These are phyloP conservation scores for Clonostachys rosea DNA, from an alignment of 2,329 filamentous ascomycete genomes.

Conservation along the genomic window DNA sequence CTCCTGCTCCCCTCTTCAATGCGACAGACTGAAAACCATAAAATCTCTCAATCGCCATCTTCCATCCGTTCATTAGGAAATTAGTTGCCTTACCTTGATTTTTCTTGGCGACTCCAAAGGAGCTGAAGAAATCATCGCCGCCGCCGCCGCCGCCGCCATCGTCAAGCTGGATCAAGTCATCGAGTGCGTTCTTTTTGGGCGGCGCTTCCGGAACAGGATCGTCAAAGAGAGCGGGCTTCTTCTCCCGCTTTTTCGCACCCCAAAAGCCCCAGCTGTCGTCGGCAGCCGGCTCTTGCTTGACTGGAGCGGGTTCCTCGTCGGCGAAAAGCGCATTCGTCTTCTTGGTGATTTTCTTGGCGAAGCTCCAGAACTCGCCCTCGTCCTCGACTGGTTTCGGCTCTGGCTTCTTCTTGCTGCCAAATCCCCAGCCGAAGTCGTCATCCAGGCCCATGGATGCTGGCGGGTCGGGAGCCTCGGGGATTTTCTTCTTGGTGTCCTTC, in stretches of 20 bases:
- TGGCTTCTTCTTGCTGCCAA: constrained; percentile 3
- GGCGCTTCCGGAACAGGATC: constrained; percentile 10
- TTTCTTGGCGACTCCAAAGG: constrained; percentile 42
- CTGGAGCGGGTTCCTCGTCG: constrained; percentile 3
- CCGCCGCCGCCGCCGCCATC: constrained; percentile 21
- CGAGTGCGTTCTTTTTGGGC: constrained; percentile 25
- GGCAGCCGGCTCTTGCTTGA: constrained; percentile 6
- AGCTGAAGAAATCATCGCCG: constrained; percentile 46
- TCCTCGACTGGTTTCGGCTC: constrained; percentile 7
- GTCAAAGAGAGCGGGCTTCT: constrained; percentile 9
- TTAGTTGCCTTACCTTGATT: constrained; percentile 41
- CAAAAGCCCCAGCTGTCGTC: constrained; percentile 10
- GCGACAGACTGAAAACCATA: constrained; percentile 1
- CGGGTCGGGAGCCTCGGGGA: constrained; percentile 3
- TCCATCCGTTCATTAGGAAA: too few species aligned
- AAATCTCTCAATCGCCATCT: too few species aligned
- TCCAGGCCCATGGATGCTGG: constrained; percentile 2
- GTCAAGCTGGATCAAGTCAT: constrained; percentile 28
- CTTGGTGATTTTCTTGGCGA: constrained; percentile 5
- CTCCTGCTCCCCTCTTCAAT: too few species aligned
- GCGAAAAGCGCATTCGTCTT: constrained; percentile 9
- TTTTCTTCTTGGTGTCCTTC: constrained; percentile 22
- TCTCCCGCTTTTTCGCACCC: constrained; percentile 9
- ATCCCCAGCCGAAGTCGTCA: constrained; percentile 4
- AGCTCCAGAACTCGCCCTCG: constrained; percentile 3